Evolutionary conservation across 768 basidiomycete species (phyloP), one percentile per base, ranked within the genome.

Genomic region (Kwoniella europaea): DNA sequence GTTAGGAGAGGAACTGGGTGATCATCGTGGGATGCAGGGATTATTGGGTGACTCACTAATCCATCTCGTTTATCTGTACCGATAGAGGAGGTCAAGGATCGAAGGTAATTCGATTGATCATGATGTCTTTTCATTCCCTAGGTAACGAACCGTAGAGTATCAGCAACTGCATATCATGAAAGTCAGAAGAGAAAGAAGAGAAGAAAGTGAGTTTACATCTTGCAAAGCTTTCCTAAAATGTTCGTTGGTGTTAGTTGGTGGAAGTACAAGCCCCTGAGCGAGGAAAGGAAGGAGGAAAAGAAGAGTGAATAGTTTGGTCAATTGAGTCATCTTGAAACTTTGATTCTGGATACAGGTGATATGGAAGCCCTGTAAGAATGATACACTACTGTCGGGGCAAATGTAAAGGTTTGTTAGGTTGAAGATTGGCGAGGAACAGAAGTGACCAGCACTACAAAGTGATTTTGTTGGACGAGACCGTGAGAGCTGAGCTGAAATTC

Each of bases 181-280:
- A 4, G 20, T 5, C 55, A 22, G 20, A 7, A 56, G n/a, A n/a
- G 44, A 56, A 56, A 29, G n/a, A 22, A 16, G 27, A 22, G 55
- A 16, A 22, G 20, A 9, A 20, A 20, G 12, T 12, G 20, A 12
- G 43, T 27, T 60, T 18, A 60, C 59, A 54, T 52, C 42, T 41
- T 64, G 63, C 18, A 54, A 54, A 27, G 63, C 63, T 27, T 43
- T 35, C 35, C 16, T 35, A 15, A 54, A 22, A 41, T 52, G 20
- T 15, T 29, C 52, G 22, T 52, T 44, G 9, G 10, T 27, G 35
- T 64, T 54, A 15, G 22, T 52, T 53, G 29, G 63, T 13, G 57
- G 57, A n/a, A 64, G 27, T 27, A 54, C 63, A 6, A 64, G 29
- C n/a, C 63, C 63, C 46, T 64, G 63, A 64, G 63, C 29, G 27